These are phyloP conservation scores for Paramarasmius palmivorus DNA, from an alignment of 1,284 basidiomycete species.

Conservation along the genomic window DNA sequence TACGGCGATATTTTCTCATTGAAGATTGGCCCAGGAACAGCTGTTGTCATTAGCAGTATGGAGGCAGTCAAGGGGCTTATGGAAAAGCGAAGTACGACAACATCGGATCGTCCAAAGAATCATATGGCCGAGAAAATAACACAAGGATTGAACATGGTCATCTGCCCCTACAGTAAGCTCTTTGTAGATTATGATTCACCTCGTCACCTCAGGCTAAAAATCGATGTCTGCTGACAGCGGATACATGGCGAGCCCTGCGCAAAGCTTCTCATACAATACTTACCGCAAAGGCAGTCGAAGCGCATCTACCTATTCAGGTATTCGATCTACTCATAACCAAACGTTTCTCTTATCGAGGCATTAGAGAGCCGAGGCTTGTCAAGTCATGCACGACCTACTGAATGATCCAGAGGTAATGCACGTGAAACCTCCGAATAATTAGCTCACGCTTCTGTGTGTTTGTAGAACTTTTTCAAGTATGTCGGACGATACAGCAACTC, in stretches of 20 bases:
- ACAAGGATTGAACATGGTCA: conserved; percentile 21
- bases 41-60: conserved; percentile 23
- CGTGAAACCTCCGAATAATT: no score
- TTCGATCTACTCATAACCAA: not conserved
- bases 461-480: conserved; percentile 28
- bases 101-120: conserved; percentile 23
- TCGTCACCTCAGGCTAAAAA: no score
- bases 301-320: conserved; percentile 23
- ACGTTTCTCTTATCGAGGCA: not conserved
- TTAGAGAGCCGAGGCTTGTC: conserved; percentile 28
- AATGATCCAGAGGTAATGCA: conserved; percentile 31
- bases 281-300: conserved; percentile 23
- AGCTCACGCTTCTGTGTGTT: no score
- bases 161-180: conserved; percentile 11
- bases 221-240: conserved; percentile 15
- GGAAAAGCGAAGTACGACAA: conserved; percentile 24
- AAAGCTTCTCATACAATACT: conserved; percentile 29
- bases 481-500: conserved; percentile 30
- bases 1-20: conserved; percentile 7
- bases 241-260: conserved; percentile 32
- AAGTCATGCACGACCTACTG: conserved; percentile 33
- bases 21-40: conserved; percentile 9
- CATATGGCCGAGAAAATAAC: conserved; percentile 22
- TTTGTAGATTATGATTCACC: no score
- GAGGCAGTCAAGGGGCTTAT: conserved; percentile 24